Conservation (phyloP, 306 rosid species). For the Cyamopsis tetragonoloba region DNA sequence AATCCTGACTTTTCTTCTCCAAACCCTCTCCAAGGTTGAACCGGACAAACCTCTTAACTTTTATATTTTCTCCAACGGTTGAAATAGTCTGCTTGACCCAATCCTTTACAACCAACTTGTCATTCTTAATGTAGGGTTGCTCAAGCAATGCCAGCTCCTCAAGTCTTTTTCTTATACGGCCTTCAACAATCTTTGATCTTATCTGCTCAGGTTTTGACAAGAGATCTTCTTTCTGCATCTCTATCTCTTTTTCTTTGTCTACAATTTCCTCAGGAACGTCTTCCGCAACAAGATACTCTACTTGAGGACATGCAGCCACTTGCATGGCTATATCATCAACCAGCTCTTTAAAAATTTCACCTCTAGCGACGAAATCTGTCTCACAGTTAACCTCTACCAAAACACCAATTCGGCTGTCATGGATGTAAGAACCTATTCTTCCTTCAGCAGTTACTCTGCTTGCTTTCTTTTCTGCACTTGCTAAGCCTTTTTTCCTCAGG, state of each 20-base stretch:
- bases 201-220: constrained; percentile 93
- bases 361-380: constrained; percentile 97
- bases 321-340: constrained; percentile 99
- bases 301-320: constrained; percentile 98
- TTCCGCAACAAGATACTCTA: constrained; percentile 63
- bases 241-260: constrained; percentile 81
- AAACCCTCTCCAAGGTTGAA: constrained; percentile 98
- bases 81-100: constrained; percentile 93
- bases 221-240: constrained; percentile 98
- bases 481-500: constrained; percentile 90
- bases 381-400: constrained; percentile 90
- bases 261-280: constrained; percentile 78
- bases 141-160: constrained; percentile 89
- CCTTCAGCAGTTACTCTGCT: constrained; percentile 95
- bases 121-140: constrained; percentile 85
- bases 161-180: constrained; percentile 88
- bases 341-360: constrained; percentile 88
- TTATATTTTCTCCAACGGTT: constrained; percentile 90
- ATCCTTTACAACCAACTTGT: constrained; percentile 80
- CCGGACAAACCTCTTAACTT: constrained; percentile 88
- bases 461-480: constrained; percentile 96
- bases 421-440: constrained; percentile 89
- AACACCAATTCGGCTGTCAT: constrained; percentile 88
- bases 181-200: constrained; percentile 86
- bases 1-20: constrained; percentile 94